phyloP scores from a whole-genome alignment of 2,329 filamentous ascomycete genomes.

The Trichoderma koningii region DNA sequence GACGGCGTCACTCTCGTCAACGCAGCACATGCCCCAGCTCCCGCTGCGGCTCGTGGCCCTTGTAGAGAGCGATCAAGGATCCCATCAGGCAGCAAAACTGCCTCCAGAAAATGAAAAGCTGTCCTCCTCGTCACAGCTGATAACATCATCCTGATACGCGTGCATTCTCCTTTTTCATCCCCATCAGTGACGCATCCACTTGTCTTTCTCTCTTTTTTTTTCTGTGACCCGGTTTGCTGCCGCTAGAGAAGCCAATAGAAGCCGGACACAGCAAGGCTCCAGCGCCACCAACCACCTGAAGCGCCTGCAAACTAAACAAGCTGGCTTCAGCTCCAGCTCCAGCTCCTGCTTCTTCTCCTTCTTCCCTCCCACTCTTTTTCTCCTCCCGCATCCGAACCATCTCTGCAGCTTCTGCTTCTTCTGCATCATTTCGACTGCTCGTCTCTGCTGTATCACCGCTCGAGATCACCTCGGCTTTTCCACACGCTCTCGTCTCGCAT shows the following conservation, averaged over 20 bases:
- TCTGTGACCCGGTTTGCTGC: conserved; percentile 5
- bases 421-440: not conserved
- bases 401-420: not conserved
- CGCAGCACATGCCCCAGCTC: conserved; percentile 14
- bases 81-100: not conserved
- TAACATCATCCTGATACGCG: not conserved
- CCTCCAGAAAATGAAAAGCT: conserved; percentile 3
- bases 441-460: not conserved
- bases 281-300: conserved; percentile 18
- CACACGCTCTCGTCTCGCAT: not conserved
- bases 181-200: conserved; percentile 22
- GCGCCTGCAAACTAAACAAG: not conserved
- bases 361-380: conserved; percentile 7
- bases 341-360: not conserved
- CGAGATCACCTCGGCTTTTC: not conserved
- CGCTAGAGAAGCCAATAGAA: conserved; percentile 20
- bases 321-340: not conserved
- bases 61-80: not conserved
- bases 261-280: conserved; percentile 20
- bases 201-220: conserved; percentile 6
- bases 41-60: not conserved
- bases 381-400: not conserved
- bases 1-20: conserved; percentile 3
- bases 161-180: not conserved
- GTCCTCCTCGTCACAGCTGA: conserved; percentile 26